Evolutionary conservation across 257 asterid species (phyloP).

Genomic region (Knoxia roxburghii): DNA sequence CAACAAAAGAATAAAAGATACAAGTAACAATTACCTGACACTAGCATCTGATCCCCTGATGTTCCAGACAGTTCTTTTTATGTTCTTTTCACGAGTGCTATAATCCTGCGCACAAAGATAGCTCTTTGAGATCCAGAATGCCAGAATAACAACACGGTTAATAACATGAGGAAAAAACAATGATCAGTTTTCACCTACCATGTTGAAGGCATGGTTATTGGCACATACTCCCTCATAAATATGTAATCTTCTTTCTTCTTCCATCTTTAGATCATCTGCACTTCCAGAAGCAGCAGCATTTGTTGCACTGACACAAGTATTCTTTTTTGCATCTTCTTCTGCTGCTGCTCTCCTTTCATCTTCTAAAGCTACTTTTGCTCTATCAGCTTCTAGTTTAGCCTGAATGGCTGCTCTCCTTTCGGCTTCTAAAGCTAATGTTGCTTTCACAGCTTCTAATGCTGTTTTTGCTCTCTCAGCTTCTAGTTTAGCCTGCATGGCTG

Average conservation of each 20-base stretch:
- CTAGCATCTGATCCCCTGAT: slow-evolving; percentile 52
- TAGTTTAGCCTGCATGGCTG: slow-evolving; percentile 54
- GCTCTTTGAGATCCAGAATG: slow-evolving; percentile 7
- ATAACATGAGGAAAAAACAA: neutral
- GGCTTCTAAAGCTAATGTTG: too few relatives aligned
- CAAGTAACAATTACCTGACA: slow-evolving; percentile 43
- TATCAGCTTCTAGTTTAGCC: too few relatives aligned
- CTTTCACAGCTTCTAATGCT: too few relatives aligned
- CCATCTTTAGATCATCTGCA: slow-evolving; percentile 71
- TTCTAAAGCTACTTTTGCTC: slow-evolving; percentile 49
- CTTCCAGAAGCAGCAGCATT: slow-evolving; percentile 36
- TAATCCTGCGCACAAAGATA: slow-evolving; percentile 40
- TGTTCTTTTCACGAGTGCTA: slow-evolving; percentile 34
- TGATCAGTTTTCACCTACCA: neutral
- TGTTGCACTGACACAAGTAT: slow-evolving; percentile 30
- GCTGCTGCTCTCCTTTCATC: slow-evolving; percentile 60
- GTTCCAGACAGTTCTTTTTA: slow-evolving; percentile 50
- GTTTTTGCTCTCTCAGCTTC: slow-evolving; percentile 56
- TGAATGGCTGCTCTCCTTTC: too few relatives aligned
- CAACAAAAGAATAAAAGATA: neutral
- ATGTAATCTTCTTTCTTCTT: slow-evolving; percentile 45
- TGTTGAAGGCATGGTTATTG: slow-evolving; percentile 37
- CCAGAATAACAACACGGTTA: neutral
- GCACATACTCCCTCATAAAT: slow-evolving; percentile 41
- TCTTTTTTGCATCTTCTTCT: slow-evolving; percentile 53